These are phyloP conservation scores for Aspergillus conjunctus DNA, from an alignment of 495 filamentous ascomycete genomes.

Conservation along the genomic window DNA sequence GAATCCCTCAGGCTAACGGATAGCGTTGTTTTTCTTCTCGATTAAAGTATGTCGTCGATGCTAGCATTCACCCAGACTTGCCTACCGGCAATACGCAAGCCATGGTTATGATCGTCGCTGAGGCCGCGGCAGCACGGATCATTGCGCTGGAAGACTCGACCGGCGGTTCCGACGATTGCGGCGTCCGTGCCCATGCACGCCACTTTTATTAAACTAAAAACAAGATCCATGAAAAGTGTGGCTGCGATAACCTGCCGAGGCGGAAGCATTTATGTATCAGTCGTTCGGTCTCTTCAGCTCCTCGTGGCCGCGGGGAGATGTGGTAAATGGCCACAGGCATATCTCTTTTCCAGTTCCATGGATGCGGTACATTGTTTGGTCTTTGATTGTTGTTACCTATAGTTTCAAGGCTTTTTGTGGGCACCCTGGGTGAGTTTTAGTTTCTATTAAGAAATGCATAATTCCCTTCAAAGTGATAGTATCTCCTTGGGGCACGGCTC, in stretches of 20 bases:
- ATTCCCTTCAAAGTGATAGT: too few species aligned
- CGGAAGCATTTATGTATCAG: too few species aligned
- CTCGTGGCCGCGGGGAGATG: too few species aligned
- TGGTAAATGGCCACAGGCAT: too few species aligned
- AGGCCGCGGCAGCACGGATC: conserved; percentile 36
- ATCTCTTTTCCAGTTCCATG: too few species aligned
- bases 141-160: conserved; percentile 12
- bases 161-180: not conserved
- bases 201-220: not conserved
- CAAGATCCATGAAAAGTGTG: not conserved
- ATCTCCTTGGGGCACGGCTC: too few species aligned
- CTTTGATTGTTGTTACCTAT: too few species aligned
- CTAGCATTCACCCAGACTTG: conserved; percentile 38
- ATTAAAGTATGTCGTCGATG: conserved; percentile 27
- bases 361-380: too few species aligned
- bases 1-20: not conserved
- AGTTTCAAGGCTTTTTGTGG: too few species aligned
- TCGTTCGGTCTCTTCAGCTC: too few species aligned
- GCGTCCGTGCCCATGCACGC: not conserved
- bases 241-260: not conserved
- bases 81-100: conserved; percentile 41
- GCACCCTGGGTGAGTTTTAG: too few species aligned
- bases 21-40: not conserved
- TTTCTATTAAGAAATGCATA: too few species aligned
- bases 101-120: conserved; percentile 41